phyloP scores from a whole-genome alignment of 2,329 filamentous ascomycete species.

The Colletotrichum echinochloae region DNA sequence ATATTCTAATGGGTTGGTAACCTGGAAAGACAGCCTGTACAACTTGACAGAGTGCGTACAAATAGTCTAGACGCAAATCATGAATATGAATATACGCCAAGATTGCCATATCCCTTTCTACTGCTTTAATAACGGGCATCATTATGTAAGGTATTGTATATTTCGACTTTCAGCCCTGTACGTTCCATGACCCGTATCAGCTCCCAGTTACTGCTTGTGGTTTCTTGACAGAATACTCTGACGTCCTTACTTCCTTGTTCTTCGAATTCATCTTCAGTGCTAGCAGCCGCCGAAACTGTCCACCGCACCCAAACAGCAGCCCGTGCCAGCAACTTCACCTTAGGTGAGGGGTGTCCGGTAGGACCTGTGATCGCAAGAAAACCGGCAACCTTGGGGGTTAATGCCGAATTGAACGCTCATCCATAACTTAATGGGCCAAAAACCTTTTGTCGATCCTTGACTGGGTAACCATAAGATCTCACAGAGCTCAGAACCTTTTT shows the following conservation, averaged over 20 bases:
- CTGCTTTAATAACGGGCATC: neutral
- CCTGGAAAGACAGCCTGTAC: neutral
- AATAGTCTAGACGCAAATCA: neutral
- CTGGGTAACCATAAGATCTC: neutral
- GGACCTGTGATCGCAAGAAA: neutral
- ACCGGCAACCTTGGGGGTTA: neutral
- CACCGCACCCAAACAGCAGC: neutral
- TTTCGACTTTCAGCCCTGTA: neutral
- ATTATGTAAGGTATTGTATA: neutral
- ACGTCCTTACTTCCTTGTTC: neutral
- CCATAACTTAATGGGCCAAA: no score
- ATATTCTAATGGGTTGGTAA: neutral
- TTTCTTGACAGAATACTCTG: neutral
- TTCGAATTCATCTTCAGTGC: neutral
- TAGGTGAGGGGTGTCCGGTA: neutral
- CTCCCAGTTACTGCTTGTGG: neutral
- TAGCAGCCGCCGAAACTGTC: neutral
- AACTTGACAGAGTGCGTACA: neutral
- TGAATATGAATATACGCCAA: no score
- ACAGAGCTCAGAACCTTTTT: neutral
- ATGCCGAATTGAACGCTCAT: neutral
- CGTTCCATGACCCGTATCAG: neutral
- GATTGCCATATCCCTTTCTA: neutral
- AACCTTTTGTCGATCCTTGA: neutral
- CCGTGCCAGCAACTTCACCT: constrained; percentile 4